Conservation (phyloP, 2,329 filamentous ascomycete species). For the Colletotrichum camelliae region DNA sequence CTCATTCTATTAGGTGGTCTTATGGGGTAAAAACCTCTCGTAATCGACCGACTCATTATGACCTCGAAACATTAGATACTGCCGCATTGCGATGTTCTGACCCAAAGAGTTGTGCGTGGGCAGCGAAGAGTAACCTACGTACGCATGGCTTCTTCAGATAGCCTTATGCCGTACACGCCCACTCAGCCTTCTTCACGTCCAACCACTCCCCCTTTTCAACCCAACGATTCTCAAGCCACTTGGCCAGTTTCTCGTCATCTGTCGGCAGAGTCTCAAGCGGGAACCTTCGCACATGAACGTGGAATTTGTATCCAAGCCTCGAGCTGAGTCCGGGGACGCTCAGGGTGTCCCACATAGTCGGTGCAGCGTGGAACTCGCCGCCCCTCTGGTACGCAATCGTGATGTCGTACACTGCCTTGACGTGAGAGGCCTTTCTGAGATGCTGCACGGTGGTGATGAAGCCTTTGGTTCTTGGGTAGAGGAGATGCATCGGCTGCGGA, state of each 20-base stretch:
- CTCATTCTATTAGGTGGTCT: neutral
- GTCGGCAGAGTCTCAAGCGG: conserved; percentile 51
- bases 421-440: conserved; percentile 53
- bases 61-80: neutral
- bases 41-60: neutral
- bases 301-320: conserved; percentile 49
- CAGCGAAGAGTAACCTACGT: neutral
- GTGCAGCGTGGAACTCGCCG: conserved; percentile 48
- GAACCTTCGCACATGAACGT: conserved; percentile 55
- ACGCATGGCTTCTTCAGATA: neutral
- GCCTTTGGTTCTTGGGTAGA: conserved; percentile 66
- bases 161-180: conserved; percentile 30
- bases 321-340: conserved; percentile 44
- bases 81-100: neutral
- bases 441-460: conserved; percentile 65
- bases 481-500: conserved; percentile 59
- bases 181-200: conserved; percentile 47
- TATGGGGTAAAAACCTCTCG: neutral
- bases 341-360: conserved; percentile 59
- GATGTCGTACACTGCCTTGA: conserved; percentile 61
- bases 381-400: conserved; percentile 58
- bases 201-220: conserved; percentile 59
- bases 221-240: conserved; percentile 59
- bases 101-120: neutral
- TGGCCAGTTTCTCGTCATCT: conserved; percentile 52